Evolutionary conservation across 192 early-diverging fungal species (phyloP).

Genomic region (Coemansia sp.): DNA sequence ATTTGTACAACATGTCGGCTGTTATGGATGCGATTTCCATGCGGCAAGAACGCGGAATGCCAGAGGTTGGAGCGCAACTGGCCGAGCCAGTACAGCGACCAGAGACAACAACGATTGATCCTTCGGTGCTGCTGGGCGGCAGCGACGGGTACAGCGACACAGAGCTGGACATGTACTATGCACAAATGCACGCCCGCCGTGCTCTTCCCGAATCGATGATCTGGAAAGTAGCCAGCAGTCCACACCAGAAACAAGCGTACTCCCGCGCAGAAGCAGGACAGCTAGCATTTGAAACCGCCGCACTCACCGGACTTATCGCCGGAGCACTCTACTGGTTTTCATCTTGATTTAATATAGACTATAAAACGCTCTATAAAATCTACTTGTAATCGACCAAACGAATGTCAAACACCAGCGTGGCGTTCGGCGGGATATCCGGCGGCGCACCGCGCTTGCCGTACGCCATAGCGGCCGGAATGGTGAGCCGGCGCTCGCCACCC

Average conservation of each 20-base stretch:
- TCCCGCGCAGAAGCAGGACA: slow-evolving; percentile 25
- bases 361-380: background rate
- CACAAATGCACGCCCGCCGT: slow-evolving; percentile 9
- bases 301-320: slow-evolving; percentile 11
- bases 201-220: slow-evolving; percentile 20
- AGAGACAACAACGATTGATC: background rate
- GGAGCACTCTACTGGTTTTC: slow-evolving; percentile 13
- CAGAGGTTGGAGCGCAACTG: slow-evolving; percentile 2
- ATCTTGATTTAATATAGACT: background rate
- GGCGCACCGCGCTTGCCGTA: slow-evolving; percentile 83
- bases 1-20: slow-evolving; percentile 19
- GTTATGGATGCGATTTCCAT: slow-evolving; percentile 18
- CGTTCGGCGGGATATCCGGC: slow-evolving; percentile 88
- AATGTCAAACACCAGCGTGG: slow-evolving; percentile 88
- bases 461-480: slow-evolving; percentile 77
- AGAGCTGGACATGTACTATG: slow-evolving; percentile 51
- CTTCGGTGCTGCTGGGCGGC: slow-evolving; percentile 4
- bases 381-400: slow-evolving; percentile 76
- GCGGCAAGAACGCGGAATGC: slow-evolving; percentile 20
- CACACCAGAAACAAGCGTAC: background rate
- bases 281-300: slow-evolving; percentile 26
- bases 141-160: slow-evolving; percentile 32
- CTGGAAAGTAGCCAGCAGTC: slow-evolving; percentile 15
- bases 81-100: background rate
- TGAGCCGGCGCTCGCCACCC: slow-evolving; percentile 88